These are phyloP conservation scores for Silybum marianum DNA, from an alignment of 129 eudicot genomes.

Conservation along the genomic window DNA sequence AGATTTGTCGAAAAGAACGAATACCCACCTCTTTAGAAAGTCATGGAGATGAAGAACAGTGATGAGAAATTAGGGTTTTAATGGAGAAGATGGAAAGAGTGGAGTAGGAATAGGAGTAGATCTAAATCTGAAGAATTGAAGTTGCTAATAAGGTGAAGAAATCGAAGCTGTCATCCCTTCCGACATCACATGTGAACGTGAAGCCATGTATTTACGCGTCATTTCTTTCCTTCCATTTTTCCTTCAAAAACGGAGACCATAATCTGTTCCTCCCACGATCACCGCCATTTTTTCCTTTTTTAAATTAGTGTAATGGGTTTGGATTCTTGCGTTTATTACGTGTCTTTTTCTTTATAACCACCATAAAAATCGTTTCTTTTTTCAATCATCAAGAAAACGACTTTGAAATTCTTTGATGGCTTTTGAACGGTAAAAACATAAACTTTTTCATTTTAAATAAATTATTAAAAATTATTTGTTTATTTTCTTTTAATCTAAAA, in stretches of 20 bases:
- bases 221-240: neutral
- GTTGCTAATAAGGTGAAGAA: neutral
- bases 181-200: constrained; percentile 44
- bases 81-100: neutral
- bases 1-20: neutral
- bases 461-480: too few relatives aligned
- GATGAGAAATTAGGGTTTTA: constrained; percentile 16
- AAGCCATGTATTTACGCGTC: constrained; percentile 35
- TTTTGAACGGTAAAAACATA: too few relatives aligned
- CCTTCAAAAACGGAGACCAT: constrained; percentile 20
- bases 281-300: constrained; percentile 23
- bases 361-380: neutral
- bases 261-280: constrained; percentile 30
- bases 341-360: neutral
- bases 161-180: constrained; percentile 22
- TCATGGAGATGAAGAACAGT: neutral
- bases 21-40: constrained; percentile 1
- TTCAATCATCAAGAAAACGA: neutral
- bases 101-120: neutral
- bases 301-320: neutral
- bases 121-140: constrained; percentile 22
- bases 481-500: too few relatives aligned
- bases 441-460: too few relatives aligned
- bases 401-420: neutral
- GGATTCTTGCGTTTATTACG: neutral